Evolutionary conservation across 352 stramenopile species (phyloP), one percentile per base, ranked within the genome.

Genomic region (Pythium angustatum): DNA sequence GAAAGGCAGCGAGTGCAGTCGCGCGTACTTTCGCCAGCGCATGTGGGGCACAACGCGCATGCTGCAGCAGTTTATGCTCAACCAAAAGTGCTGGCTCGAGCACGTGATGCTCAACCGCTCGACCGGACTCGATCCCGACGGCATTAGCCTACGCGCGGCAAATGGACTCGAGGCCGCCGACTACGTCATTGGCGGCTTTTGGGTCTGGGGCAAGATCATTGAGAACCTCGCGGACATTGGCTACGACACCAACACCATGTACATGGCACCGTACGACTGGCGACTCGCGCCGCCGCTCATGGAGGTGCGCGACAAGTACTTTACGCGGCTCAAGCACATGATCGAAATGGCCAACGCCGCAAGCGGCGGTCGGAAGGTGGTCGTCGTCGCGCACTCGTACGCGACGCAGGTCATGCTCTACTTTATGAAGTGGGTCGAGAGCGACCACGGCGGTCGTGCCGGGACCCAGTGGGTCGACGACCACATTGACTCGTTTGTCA

Each of bases 391-490:
- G 10, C 96, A 99, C 73, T 98, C 88, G 49, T 97, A 98, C 75
- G 94, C 91, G 10, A 85, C 79, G 10, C 90, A 97, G 40, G 79
- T 98, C 11, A 78, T 94, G n/a, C 86, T 97, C 49, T 97, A 97
- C 76, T 98, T 98, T 64, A 88, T 98, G 56, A 85, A 96, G 52
- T 99, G 96, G 96, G 94, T 98, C 47, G 91, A 97, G 45, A 90
- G 78, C 47, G 57, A 88, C 9, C 78, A 86, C 8, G 91, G 90
- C 33, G 90, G 90, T 34, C 85, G 85, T n/a, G 90, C 82, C 34
- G 94, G 94, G 2, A 78, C 85, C 17, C 56, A 89, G n/a, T 99
- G 96, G 96, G 88, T 98, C 5, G 91, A 98, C 44, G 76, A 90
- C 31, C 83, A 98, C 74, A 60, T 98, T 19, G 89, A 97, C 54